Evolutionary conservation across 148 eudicot genomes (phyloP).

Genomic region (Agrostemma githago): DNA sequence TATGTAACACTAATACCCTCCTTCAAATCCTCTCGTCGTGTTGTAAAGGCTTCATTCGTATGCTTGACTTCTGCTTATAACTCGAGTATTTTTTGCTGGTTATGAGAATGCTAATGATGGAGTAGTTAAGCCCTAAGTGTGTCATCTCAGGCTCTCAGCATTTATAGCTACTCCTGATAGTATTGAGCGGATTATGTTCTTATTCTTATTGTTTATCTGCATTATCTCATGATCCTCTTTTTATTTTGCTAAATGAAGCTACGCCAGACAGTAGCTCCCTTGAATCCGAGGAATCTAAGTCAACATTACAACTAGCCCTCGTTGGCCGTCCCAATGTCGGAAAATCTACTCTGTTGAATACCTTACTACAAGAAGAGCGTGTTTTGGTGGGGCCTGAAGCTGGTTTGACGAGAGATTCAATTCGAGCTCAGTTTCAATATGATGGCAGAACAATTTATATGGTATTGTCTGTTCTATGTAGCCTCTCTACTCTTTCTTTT

Average conservation of each 20-base stretch:
- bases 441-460: slow-evolving; percentile 78
- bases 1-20: slow-evolving; percentile 19
- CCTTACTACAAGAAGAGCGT: slow-evolving; percentile 90
- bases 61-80: slow-evolving; percentile 7
- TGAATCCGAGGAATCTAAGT: slow-evolving; percentile 62
- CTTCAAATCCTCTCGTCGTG: background rate
- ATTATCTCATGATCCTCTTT: slow-evolving; percentile 17
- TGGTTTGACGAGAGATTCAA: slow-evolving; percentile 94
- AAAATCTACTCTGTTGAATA: slow-evolving; percentile 85
- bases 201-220: background rate
- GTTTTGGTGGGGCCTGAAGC: slow-evolving; percentile 98
- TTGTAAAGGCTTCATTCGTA: background rate
- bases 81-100: background rate
- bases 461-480: slow-evolving; percentile 40
- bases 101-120: background rate
- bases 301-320: slow-evolving; percentile 86
- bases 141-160: background rate
- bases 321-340: slow-evolving; percentile 96
- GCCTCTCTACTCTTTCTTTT: background rate
- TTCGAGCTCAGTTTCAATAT: slow-evolving; percentile 85
- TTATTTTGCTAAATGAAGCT: slow-evolving; percentile 27
- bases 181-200: background rate
- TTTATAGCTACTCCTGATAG: background rate
- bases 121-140: background rate
- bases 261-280: slow-evolving; percentile 24